phyloP scores from a whole-genome alignment of 1,139 yeast genomes.

The Yamadazyma oceani region DNA sequence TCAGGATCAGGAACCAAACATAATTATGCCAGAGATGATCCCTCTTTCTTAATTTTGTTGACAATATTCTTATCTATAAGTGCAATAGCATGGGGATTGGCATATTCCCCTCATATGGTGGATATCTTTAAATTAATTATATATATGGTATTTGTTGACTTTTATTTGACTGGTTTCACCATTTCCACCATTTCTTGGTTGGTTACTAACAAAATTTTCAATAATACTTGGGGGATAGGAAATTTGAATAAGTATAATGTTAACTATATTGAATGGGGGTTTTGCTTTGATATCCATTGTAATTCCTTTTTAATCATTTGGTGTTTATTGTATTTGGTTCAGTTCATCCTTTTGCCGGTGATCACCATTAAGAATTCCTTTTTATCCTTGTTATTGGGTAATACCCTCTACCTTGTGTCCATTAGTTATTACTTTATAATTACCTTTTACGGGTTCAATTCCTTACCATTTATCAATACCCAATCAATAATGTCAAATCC shows the following conservation, averaged over 20 bases:
- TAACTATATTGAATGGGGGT: constrained; percentile 84
- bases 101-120: constrained; percentile 63
- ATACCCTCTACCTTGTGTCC: constrained; percentile 72
- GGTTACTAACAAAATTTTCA: constrained; percentile 63
- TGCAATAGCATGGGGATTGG: constrained; percentile 89
- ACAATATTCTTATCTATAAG: constrained; percentile 64
- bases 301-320: constrained; percentile 82
- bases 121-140: constrained; percentile 64
- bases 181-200: constrained; percentile 76
- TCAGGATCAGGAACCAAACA: constrained; percentile 24
- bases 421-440: constrained; percentile 73
- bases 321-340: constrained; percentile 74
- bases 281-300: constrained; percentile 92
- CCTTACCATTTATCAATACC: constrained; percentile 74
- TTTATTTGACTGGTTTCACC: constrained; percentile 65
- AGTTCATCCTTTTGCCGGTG: constrained; percentile 73
- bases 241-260: constrained; percentile 29
- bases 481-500: constrained; percentile 29
- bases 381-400: constrained; percentile 68
- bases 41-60: constrained; percentile 75
- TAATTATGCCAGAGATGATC: constrained; percentile 85
- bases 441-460: constrained; percentile 85
- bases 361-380: constrained; percentile 61
- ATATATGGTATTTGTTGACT: constrained; percentile 86
- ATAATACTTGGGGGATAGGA: constrained; percentile 35